These are phyloP conservation scores for Scheffersomyces segobiensis DNA, from an alignment of 1,139 yeast species.

Conservation along the genomic window DNA sequence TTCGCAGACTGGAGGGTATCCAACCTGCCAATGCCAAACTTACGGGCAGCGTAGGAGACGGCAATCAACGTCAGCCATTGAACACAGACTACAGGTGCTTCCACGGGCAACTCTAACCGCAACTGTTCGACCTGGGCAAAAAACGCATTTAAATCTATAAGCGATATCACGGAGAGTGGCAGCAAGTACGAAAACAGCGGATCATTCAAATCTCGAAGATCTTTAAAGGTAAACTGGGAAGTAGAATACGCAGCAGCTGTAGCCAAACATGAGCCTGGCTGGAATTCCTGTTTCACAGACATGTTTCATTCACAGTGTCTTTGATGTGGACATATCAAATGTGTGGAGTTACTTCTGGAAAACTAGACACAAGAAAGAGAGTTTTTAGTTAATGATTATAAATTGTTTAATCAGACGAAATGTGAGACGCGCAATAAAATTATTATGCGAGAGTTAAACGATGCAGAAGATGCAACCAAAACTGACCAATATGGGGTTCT, in stretches of 20 bases:
- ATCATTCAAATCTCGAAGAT: conserved; percentile 50
- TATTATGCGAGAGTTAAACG: not conserved
- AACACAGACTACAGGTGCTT: conserved; percentile 89
- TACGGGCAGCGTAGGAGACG: conserved; percentile 84
- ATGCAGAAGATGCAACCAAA: not conserved
- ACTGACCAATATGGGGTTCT: too few species aligned
- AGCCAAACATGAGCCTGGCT: not conserved
- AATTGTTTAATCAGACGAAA: not conserved
- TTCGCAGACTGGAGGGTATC: conserved; percentile 68
- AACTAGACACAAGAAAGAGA: not conserved
- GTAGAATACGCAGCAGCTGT: not conserved
- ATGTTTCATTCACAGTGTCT: not conserved
- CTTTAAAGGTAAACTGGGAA: conserved; percentile 40
- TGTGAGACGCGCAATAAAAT: not conserved
- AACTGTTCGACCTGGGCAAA: conserved; percentile 93
- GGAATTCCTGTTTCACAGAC: conserved; percentile 1
- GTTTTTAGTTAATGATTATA: not conserved
- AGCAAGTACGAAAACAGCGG: conserved; percentile 50
- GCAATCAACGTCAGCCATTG: conserved; percentile 93
- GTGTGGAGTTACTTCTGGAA: not conserved
- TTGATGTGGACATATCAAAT: not conserved
- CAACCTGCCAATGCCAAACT: conserved; percentile 78
- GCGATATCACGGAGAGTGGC: conserved; percentile 80
- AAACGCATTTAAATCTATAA: conserved; percentile 90
- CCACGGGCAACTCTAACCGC: conserved; percentile 59